Conservation (phyloP, 2,329 filamentous ascomycete genomes). For the Rosellinia necatrix region DNA sequence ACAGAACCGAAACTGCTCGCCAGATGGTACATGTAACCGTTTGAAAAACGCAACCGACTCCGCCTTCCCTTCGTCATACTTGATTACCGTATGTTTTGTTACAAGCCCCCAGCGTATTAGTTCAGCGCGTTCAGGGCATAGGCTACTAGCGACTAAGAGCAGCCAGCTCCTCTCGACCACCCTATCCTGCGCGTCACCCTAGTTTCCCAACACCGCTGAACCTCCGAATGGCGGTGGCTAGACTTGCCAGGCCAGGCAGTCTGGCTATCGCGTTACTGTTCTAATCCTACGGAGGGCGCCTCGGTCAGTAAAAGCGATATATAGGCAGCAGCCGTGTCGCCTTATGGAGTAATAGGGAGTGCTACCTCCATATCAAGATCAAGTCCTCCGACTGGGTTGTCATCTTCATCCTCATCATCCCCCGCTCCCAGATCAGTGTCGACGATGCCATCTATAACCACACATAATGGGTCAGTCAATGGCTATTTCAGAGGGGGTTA, state of each 20-base stretch:
- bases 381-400: slow-evolving; percentile 18
- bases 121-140: slow-evolving; percentile 3
- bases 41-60: slow-evolving; percentile 21
- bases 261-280: slow-evolving; percentile 28
- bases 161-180: not conserved
- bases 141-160: not conserved
- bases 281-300: slow-evolving; percentile 40
- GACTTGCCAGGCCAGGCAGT: slow-evolving; percentile 29
- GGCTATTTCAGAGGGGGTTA: not conserved
- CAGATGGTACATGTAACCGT: slow-evolving; percentile 18
- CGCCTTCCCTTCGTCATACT: slow-evolving; percentile 11
- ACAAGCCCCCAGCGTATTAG: slow-evolving; percentile 7
- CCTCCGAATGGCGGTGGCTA: slow-evolving; percentile 34
- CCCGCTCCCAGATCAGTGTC: slow-evolving; percentile 32
- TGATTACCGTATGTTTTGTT: slow-evolving; percentile 12
- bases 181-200: not conserved
- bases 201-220: slow-evolving; percentile 31
- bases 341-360: not conserved
- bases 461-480: slow-evolving; percentile 12
- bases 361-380: slow-evolving; percentile 33
- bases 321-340: not conserved
- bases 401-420: slow-evolving; percentile 30
- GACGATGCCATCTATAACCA: slow-evolving; percentile 18
- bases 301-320: slow-evolving; percentile 33
- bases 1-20: not conserved